These are phyloP conservation scores for Hypholoma fasciculare DNA, from an alignment of 768 basidiomycete genomes.

Conservation along the genomic window DNA sequence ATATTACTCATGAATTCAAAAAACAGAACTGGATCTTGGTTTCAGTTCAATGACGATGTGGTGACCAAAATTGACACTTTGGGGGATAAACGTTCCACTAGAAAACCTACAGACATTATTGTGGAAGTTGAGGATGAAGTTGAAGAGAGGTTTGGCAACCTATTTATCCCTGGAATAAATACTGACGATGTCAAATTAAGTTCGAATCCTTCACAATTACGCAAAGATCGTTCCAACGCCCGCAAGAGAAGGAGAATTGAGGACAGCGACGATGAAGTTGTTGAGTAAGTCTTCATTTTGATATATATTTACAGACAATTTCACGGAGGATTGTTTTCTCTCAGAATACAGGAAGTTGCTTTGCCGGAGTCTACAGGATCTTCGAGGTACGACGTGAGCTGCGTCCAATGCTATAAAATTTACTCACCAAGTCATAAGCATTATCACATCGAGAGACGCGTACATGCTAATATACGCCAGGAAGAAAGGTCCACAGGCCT, in stretches of 20 bases:
- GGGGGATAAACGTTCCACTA: constrained; percentile 41
- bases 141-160: neutral
- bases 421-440: neutral
- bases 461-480: constrained; percentile 94
- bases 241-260: constrained; percentile 57
- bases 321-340: neutral
- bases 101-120: constrained; percentile 25
- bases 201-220: constrained; percentile 27
- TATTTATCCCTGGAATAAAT: neutral
- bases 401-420: neutral
- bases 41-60: constrained; percentile 88
- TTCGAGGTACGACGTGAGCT: neutral
- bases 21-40: constrained; percentile 73
- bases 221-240: constrained; percentile 36
- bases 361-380: neutral
- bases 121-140: constrained; percentile 16
- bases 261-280: constrained; percentile 56
- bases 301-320: neutral
- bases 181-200: constrained; percentile 8
- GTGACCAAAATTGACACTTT: constrained; percentile 65
- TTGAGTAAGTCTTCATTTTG: constrained; percentile 9
- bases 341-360: too few species aligned
- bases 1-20: constrained; percentile 8
- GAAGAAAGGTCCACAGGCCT: constrained; percentile 17
- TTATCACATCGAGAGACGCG: constrained; percentile 77